Conservation (phyloP, 352 stramenopile species). For the Phytophthora cactorum region DNA sequence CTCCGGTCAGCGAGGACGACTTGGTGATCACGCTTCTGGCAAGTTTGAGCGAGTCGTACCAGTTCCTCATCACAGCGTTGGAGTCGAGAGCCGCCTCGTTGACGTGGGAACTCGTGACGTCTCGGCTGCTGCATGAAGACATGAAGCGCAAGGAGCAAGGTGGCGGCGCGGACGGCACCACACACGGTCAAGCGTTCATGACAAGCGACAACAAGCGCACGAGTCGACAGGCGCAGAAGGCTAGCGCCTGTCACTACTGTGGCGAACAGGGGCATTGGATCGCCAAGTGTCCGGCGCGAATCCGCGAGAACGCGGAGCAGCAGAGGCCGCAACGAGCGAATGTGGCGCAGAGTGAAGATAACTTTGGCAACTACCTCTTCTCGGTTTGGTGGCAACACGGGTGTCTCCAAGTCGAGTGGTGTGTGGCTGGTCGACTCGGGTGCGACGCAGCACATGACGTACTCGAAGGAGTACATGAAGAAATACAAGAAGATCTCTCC, state of each 20-base stretch:
- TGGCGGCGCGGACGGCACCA: background rate
- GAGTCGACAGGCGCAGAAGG: too few species aligned
- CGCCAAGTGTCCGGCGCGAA: background rate
- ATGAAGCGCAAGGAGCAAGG: slow-evolving; percentile 21
- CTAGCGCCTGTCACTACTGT: background rate
- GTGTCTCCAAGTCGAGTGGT: too few species aligned
- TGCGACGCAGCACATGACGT: too few species aligned
- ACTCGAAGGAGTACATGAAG: slow-evolving; percentile 3
- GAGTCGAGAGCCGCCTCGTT: too few species aligned
- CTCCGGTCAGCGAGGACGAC: slow-evolving; percentile 8
- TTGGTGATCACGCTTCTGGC: background rate
- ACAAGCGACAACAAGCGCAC: too few species aligned
- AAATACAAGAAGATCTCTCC: slow-evolving; percentile 28
- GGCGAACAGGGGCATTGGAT: slow-evolving; percentile 16
- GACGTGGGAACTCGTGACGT: too few species aligned
- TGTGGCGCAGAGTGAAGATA: background rate
- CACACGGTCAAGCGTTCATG: too few species aligned
- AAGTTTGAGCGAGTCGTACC: too few species aligned
- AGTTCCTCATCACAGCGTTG: too few species aligned
- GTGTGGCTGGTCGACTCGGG: too few species aligned
- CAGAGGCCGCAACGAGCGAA: background rate
- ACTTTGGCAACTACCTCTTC: too few species aligned
- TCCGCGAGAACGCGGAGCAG: background rate
- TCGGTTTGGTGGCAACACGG: too few species aligned
- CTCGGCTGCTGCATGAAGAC: background rate